These are phyloP conservation scores for Crithidia thermophila DNA, from an alignment of 208 protist genomes.

Conservation along the genomic window DNA sequence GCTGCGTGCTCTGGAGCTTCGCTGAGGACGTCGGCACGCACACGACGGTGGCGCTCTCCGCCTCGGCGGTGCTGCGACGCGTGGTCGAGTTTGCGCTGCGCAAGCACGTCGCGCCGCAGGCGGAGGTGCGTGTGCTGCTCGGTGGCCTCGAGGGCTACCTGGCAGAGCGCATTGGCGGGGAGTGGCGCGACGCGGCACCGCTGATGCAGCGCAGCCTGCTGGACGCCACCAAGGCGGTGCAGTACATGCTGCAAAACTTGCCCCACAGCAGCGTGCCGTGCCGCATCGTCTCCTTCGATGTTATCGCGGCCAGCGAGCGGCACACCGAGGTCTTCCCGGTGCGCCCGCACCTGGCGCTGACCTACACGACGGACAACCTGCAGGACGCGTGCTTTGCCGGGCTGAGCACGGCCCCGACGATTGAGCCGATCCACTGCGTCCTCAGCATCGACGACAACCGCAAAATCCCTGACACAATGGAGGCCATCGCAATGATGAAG, in stretches of 20 bases:
- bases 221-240: slow-evolving; percentile 61
- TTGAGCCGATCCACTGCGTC: slow-evolving; percentile 82
- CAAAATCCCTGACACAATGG: slow-evolving; percentile 83
- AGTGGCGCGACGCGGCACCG: slow-evolving; percentile 73
- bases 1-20: slow-evolving; percentile 82
- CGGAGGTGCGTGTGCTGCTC: slow-evolving; percentile 52
- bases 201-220: slow-evolving; percentile 62
- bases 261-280: slow-evolving; percentile 70
- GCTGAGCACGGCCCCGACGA: slow-evolving; percentile 57
- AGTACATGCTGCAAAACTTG: slow-evolving; percentile 64
- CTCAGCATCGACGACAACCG: slow-evolving; percentile 84
- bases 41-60: slow-evolving; percentile 57
- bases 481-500: slow-evolving; percentile 87
- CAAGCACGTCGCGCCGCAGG: slow-evolving; percentile 41
- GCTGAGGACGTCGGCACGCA: slow-evolving; percentile 54
- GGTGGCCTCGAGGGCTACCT: slow-evolving; percentile 68
- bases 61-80: slow-evolving; percentile 55
- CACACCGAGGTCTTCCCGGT: slow-evolving; percentile 76
- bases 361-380: slow-evolving; percentile 64
- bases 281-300: slow-evolving; percentile 72
- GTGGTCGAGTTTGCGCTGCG: slow-evolving; percentile 68
- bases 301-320: slow-evolving; percentile 74
- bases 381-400: slow-evolving; percentile 49
- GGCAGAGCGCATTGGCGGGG: slow-evolving; percentile 66
- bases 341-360: slow-evolving; percentile 81